A percentile compares a stretch with the other conserved stretches of the same genome.
phyloP scores from a whole-genome alignment of 768 basidiomycete species.

The Suillus occidentalis region DNA sequence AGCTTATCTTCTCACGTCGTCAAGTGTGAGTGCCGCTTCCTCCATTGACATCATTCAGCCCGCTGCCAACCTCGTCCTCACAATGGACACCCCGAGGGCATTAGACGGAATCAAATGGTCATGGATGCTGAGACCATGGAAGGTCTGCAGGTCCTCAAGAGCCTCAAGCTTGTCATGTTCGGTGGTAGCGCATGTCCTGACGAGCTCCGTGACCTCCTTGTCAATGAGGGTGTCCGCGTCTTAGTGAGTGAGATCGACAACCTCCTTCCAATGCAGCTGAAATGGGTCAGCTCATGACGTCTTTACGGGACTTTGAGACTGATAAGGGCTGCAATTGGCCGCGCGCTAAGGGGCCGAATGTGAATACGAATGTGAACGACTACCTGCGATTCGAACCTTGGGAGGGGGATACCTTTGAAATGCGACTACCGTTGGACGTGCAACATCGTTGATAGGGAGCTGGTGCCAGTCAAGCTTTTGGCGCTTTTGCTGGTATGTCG shows the following conservation, averaged over 20 bases:
- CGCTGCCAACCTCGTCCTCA: too few species aligned
- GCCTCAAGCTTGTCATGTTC: conserved; percentile 50
- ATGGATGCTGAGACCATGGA: conserved; percentile 48
- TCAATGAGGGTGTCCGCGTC: conserved; percentile 48
- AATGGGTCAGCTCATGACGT: conserved; percentile 45
- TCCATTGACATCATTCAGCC: too few species aligned
- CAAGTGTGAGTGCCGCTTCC: too few species aligned
- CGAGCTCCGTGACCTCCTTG: conserved; percentile 52
- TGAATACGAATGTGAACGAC: conserved; percentile 17
- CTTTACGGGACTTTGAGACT: conserved; percentile 43
- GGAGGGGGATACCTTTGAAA: conserved; percentile 44
- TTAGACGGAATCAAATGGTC: too few species aligned
- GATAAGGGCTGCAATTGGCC: conserved; percentile 62
- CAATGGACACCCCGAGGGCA: too few species aligned
- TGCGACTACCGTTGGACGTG: too few species aligned
- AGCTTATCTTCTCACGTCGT: too few species aligned
- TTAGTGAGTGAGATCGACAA: conserved; percentile 34
- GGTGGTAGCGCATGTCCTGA: conserved; percentile 55
- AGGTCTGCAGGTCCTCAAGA: conserved; percentile 40
- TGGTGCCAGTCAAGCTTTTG: too few species aligned
- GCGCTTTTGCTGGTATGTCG: too few species aligned
- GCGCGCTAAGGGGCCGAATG: conserved; percentile 30
- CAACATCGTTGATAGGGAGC: too few species aligned
- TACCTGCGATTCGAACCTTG: conserved; percentile 46
- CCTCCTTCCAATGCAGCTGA: conserved; percentile 15